Conservation (phyloP, 495 filamentous ascomycete species). For the Penicillium pancosmium region DNA sequence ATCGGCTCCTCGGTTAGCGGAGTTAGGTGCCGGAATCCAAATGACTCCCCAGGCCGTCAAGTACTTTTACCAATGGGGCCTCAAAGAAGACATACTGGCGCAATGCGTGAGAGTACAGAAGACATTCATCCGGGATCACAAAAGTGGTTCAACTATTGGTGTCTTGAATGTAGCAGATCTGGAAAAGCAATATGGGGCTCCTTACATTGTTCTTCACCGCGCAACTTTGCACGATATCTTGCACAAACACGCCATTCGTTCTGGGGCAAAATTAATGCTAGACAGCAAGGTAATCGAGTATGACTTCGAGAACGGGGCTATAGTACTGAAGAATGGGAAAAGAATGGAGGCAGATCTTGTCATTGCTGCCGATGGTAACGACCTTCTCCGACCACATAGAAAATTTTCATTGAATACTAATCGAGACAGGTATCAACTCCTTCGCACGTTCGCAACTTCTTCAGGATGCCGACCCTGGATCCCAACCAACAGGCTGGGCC, state of each 20-base stretch:
- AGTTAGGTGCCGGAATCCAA: conserved; percentile 9
- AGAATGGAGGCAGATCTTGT: conserved; percentile 6
- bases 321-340: neutral
- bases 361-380: conserved; percentile 7
- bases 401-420: neutral
- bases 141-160: neutral
- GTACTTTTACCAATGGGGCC: conserved; percentile 9
- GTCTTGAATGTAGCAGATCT: conserved; percentile 1
- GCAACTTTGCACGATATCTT: conserved; percentile 6
- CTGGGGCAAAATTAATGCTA: neutral
- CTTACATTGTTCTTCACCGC: conserved; percentile 9
- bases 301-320: conserved; percentile 7
- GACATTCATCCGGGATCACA: neutral
- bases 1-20: conserved; percentile 2
- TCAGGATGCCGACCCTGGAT: neutral
- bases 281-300: conserved; percentile 3
- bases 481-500: conserved; percentile 12
- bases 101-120: neutral
- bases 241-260: conserved; percentile 3
- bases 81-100: conserved; percentile 5
- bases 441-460: conserved; percentile 8
- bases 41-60: conserved; percentile 10
- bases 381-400: too few relatives aligned
- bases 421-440: conserved; percentile 3
- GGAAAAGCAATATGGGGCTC: conserved; percentile 7